A percentile compares a stretch with the other conserved stretches of the same genome.
Evolutionary conservation across 2,329 filamentous ascomycete species (phyloP).

Genomic region (Alternaria sp.): DNA sequence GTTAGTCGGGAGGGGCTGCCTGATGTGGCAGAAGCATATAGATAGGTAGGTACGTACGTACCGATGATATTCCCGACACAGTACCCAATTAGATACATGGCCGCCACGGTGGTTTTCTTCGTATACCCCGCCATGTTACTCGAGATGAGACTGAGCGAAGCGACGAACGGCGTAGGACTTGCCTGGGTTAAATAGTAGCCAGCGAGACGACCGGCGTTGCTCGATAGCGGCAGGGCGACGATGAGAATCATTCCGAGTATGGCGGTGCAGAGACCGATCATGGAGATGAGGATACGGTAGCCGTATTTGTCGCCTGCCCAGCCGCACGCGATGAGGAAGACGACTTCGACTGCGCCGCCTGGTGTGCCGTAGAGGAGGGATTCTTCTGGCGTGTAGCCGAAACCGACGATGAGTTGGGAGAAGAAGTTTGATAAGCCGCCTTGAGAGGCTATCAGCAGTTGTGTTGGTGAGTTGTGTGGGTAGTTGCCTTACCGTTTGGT

Average conservation of each 20-base stretch:
- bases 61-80: slow-evolving; percentile 54
- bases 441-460: slow-evolving; percentile 3
- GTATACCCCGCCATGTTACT: slow-evolving; percentile 68
- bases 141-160: slow-evolving; percentile 68
- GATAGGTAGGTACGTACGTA: slow-evolving; percentile 11
- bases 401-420: slow-evolving; percentile 67
- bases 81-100: slow-evolving; percentile 58
- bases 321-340: slow-evolving; percentile 64
- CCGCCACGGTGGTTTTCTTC: slow-evolving; percentile 67
- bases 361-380: slow-evolving; percentile 72
- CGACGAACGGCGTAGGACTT: slow-evolving; percentile 68
- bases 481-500: slow-evolving; percentile 58
- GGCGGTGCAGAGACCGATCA: slow-evolving; percentile 60
- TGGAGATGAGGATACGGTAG: slow-evolving; percentile 66
- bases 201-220: slow-evolving; percentile 66
- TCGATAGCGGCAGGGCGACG: slow-evolving; percentile 66
- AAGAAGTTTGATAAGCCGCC: slow-evolving; percentile 69
- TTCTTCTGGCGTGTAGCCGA: slow-evolving; percentile 70
- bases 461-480: neutral
- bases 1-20: neutral
- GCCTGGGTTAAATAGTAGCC: slow-evolving; percentile 73
- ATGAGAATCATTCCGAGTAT: slow-evolving; percentile 72
- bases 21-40: rapidly evolving
- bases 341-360: slow-evolving; percentile 70
- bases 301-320: slow-evolving; percentile 65